Evolutionary conservation across 2,329 filamentous ascomycete genomes (phyloP).

Genomic region (Colletotrichum liriopes): DNA sequence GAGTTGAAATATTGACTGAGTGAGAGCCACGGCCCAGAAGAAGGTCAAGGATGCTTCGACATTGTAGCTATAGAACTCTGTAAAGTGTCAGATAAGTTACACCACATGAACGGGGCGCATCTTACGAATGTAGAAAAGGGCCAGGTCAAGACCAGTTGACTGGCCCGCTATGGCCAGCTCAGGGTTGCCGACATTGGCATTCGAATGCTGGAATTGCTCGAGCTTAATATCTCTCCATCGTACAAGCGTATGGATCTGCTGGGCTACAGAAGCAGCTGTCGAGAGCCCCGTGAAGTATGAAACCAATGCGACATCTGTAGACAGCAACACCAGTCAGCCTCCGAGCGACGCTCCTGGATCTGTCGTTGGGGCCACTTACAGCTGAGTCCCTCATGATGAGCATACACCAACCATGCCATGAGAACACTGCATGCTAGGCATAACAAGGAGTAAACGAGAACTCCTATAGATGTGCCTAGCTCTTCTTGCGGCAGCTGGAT

Average conservation of each 20-base stretch:
- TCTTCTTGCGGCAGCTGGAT: conserved; percentile 54
- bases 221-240: conserved; percentile 58
- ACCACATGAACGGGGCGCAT: not conserved
- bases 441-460: conserved; percentile 55
- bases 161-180: conserved; percentile 60
- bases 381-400: conserved; percentile 58
- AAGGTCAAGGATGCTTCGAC: conserved; percentile 63
- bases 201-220: conserved; percentile 55
- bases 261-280: conserved; percentile 57
- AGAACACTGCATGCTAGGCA: conserved; percentile 52
- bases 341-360: not conserved
- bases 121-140: conserved; percentile 65
- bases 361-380: conserved; percentile 52
- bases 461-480: conserved; percentile 50
- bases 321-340: conserved; percentile 24
- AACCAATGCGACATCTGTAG: conserved; percentile 58
- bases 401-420: conserved; percentile 56
- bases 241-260: conserved; percentile 59
- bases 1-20: conserved; percentile 53
- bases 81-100: conserved; percentile 35
- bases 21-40: conserved; percentile 60
- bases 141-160: conserved; percentile 58
- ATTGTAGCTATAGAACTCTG: conserved; percentile 67
- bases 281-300: conserved; percentile 55
- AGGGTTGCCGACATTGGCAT: conserved; percentile 54